Percentiles rank a stretch among this genome's conserved stretches.
phyloP scores from a whole-genome alignment of 768 basidiomycete species.

The Phylloporus scabripes region DNA sequence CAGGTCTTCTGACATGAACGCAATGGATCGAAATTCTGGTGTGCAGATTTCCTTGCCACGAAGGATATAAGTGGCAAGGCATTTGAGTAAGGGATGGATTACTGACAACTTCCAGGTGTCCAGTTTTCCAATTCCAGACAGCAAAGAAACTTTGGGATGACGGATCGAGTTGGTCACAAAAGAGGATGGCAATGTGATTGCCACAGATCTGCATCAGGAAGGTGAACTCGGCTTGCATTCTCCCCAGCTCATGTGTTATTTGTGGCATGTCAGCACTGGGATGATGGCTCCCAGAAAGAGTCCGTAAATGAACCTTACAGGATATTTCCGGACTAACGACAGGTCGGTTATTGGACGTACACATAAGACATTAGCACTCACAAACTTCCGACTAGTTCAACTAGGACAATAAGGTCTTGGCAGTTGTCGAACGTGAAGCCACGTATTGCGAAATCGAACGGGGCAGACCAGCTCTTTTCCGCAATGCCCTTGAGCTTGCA shows the following conservation, averaged over 20 bases:
- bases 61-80: conserved; percentile 2
- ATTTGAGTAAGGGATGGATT: not conserved
- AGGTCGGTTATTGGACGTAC: conserved; percentile 1
- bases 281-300: conserved; percentile 29
- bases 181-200: conserved; percentile 27
- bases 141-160: conserved; percentile 14
- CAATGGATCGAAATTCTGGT: conserved; percentile 27
- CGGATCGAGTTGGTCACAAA: conserved; percentile 8
- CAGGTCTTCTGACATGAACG: conserved; percentile 31
- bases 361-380: conserved; percentile 9
- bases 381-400: conserved; percentile 21
- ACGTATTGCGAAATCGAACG: conserved; percentile 24
- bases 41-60: conserved; percentile 16
- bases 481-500: conserved; percentile 27
- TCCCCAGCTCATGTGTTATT: conserved; percentile 10
- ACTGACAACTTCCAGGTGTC: conserved; percentile 27
- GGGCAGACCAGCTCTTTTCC: conserved; percentile 24
- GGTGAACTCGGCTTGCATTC: conserved; percentile 1
- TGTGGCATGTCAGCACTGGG: conserved; percentile 12
- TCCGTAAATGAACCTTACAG: conserved; percentile 27
- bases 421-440: conserved; percentile 36
- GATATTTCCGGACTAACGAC: conserved; percentile 12
- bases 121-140: conserved; percentile 35
- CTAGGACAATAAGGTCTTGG: conserved; percentile 31
- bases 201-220: conserved; percentile 33